Conservation (phyloP, 2,329 filamentous ascomycete genomes). For the Talaromyces sp. region DNA sequence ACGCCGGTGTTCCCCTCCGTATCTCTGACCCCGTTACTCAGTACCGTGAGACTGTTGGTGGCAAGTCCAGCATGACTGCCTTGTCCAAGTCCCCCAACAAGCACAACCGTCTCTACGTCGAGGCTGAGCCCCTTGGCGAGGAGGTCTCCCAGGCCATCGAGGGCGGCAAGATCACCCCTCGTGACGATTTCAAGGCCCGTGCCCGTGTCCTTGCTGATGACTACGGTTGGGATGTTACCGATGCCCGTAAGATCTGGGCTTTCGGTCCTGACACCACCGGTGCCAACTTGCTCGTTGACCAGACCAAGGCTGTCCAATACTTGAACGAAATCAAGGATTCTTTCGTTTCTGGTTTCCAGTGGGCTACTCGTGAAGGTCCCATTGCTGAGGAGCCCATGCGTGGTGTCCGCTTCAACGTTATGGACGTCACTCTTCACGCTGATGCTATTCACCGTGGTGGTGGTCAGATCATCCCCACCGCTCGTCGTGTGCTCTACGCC, state of each 20-base stretch:
- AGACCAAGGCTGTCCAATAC: conserved; percentile 99
- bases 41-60: conserved; percentile 93
- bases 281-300: conserved; percentile 97
- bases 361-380: conserved; percentile 96
- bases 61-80: conserved; percentile 85
- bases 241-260: conserved; percentile 99
- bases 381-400: conserved; percentile 98
- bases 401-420: conserved; percentile 94
- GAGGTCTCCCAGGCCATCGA: conserved; percentile 90
- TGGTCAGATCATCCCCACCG: conserved; percentile 97
- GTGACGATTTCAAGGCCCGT: conserved; percentile 98
- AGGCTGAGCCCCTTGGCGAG: conserved; percentile 84
- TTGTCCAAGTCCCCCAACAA: conserved; percentile 99
- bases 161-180: conserved; percentile 81
- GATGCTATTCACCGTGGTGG: conserved; percentile 99
- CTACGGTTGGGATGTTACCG: conserved; percentile 98
- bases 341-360: conserved; percentile 99
- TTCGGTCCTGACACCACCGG: conserved; percentile 98
- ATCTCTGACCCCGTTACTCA: conserved; percentile 97
- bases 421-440: conserved; percentile 98
- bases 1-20: conserved; percentile 95
- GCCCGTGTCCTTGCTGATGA: conserved; percentile 95
- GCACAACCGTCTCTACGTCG: conserved; percentile 99
- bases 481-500: conserved; percentile 96
- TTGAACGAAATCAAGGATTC: conserved; percentile 99